Conservation (phyloP, 1,284 basidiomycete genomes). For the Coriolopsis trogii region DNA sequence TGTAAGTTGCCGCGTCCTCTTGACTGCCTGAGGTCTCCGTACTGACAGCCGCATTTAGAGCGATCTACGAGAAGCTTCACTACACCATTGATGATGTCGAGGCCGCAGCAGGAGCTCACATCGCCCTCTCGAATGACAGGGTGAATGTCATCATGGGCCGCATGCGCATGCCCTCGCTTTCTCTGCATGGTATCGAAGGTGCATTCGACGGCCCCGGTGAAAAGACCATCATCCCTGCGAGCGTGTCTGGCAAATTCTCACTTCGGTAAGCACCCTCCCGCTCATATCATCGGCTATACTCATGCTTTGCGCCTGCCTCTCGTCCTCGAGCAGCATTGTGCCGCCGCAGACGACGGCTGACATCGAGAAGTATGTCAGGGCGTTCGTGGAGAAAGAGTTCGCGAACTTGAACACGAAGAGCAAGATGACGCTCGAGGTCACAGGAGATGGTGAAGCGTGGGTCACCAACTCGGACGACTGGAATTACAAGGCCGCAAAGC, state of each 20-base stretch:
- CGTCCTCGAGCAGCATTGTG: constrained; percentile 56
- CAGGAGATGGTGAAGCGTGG: constrained; percentile 93
- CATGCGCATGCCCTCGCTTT: constrained; percentile 88
- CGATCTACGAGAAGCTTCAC: constrained; percentile 77
- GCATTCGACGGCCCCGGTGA: constrained; percentile 89
- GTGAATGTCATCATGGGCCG: constrained; percentile 88
- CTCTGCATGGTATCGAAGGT: constrained; percentile 96
- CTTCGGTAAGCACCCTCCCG: constrained; percentile 63
- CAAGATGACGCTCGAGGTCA: constrained; percentile 65
- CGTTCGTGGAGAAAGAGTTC: constrained; percentile 81
- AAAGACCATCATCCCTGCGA: constrained; percentile 95
- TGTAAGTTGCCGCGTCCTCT: constrained; percentile 39
- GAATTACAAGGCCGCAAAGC: constrained; percentile 93
- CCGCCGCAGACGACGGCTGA: constrained; percentile 87
- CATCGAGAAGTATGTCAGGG: constrained; percentile 72
- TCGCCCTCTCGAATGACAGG: constrained; percentile 83
- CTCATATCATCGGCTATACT: no score
- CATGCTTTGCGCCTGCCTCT: not conserved
- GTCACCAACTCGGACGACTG: constrained; percentile 84
- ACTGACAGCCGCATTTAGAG: constrained; percentile 37
- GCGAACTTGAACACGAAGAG: constrained; percentile 86
- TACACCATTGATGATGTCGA: constrained; percentile 81
- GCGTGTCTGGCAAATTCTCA: constrained; percentile 92
- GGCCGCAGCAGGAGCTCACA: constrained; percentile 75
- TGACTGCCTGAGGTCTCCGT: no score